Evolutionary conservation across 2,329 filamentous ascomycete species (phyloP), one percentile per base, ranked within the genome.

Genomic region (Thermothelomyces thermophilus): DNA sequence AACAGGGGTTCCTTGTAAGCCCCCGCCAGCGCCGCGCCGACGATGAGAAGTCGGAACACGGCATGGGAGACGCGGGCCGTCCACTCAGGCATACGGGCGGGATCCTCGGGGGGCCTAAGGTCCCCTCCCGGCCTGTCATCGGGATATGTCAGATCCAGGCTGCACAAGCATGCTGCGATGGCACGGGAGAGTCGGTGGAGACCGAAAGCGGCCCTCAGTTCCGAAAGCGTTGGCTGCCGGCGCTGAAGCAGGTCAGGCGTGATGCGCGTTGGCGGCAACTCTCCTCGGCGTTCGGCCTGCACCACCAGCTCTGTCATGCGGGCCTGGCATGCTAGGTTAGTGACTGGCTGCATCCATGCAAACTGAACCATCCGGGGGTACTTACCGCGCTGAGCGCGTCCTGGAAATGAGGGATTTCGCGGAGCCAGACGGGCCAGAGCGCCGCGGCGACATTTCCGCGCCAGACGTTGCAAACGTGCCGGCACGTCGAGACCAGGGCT

Each of bases 271-370:
- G 49, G 40, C 36, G 44, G 40, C 35, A 40, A 17, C 22, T 47
- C 22, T 3, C 34, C 40, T 13, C 39, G 40, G 33, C 34, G 26
- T 17, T 51, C 44, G 28, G 44, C 49, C 9, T 48, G 33, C 7
- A 33, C 44, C 5, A 51, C 49, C 39, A 43, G 28, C 7, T 34
- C 16, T 28, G 49, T 51, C 39, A 48, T 42, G 5, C 49, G 49
- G 33, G 44, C 49, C 49, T 51, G 37, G 2, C 19, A n/a, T n/a
- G n/a, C n/a, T n/a, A n/a, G n/a, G n/a, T 24, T 13, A 36, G 4
- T 36, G 14, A 3, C 20, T n/a, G 10, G 3, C 13, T 24, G 19
- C 35, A 4, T 5, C 11, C n/a, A n/a, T n/a, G 3, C 19, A 10
- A 39, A 10, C 3, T 3, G 13, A 14, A 20, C n/a, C 5, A n/a